A percentile compares a stretch with the other conserved stretches of the same genome.
These are phyloP conservation scores for Lunularia cruciata DNA, from an alignment of 225 moss, liverwort and hornwort genomes.

Conservation along the genomic window DNA sequence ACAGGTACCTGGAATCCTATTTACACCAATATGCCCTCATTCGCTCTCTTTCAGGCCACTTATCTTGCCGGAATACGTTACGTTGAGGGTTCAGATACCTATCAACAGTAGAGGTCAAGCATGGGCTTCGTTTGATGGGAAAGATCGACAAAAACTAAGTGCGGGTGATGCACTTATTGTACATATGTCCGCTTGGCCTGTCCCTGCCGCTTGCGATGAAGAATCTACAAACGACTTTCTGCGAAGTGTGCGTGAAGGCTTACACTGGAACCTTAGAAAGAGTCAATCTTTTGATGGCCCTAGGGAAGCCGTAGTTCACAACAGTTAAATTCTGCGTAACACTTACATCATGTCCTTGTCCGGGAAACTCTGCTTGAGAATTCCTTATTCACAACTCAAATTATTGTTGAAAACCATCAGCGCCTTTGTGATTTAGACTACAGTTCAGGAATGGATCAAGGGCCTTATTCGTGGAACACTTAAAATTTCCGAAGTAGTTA, in stretches of 20 bases:
- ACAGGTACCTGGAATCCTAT: conserved; percentile 96
- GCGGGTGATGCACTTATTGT: conserved; percentile 85
- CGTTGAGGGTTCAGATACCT: conserved; percentile 77
- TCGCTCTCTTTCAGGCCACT: conserved; percentile 92
- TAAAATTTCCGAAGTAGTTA: too few species aligned
- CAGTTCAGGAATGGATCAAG: too few species aligned
- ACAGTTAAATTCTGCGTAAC: too few species aligned
- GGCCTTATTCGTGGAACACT: too few species aligned
- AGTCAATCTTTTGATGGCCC: conserved; percentile 52
- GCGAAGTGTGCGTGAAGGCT: conserved; percentile 81
- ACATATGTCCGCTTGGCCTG: conserved; percentile 94
- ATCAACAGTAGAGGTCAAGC: conserved; percentile 70
- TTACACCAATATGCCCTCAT: conserved; percentile 96
- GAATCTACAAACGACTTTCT: conserved; percentile 84
- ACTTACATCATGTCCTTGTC: too few species aligned
- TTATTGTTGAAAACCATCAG: too few species aligned
- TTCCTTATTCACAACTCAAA: too few species aligned
- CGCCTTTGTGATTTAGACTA: too few species aligned
- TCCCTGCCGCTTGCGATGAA: conserved; percentile 80
- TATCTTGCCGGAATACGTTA: conserved; percentile 80
- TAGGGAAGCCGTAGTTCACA: background rate
- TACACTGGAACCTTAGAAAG: conserved; percentile 94
- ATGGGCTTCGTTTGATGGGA: conserved; percentile 99
- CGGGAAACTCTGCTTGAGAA: too few species aligned
- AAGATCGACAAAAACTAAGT: conserved; percentile 66